phyloP scores from a whole-genome alignment of 805 yeast species.

The Pichia paraexigua region DNA sequence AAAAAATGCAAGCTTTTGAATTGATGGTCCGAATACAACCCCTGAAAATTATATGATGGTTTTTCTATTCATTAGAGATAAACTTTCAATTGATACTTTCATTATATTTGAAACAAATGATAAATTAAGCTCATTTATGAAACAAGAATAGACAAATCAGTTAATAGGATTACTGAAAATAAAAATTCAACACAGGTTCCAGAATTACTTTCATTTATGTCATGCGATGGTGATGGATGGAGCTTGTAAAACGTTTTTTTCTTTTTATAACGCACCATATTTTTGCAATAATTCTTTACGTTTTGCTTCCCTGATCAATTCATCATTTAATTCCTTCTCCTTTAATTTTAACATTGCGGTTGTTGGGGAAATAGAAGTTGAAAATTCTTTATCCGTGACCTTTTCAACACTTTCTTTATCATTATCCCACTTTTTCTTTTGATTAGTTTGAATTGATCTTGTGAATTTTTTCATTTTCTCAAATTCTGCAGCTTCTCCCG shows the following conservation, averaged over 20 bases:
- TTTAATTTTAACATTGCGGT: slow-evolving; percentile 32
- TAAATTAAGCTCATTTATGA: neutral
- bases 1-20: neutral
- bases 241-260: slow-evolving; percentile 8
- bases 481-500: slow-evolving; percentile 51
- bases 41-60: neutral
- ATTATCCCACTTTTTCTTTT: slow-evolving; percentile 13
- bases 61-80: neutral
- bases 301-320: slow-evolving; percentile 22
- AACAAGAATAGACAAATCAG: neutral
- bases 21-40: neutral
- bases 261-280: slow-evolving; percentile 28
- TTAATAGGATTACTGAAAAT: neutral
- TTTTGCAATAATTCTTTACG: slow-evolving; percentile 28
- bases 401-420: slow-evolving; percentile 11
- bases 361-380: slow-evolving; percentile 41
- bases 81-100: neutral
- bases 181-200: neutral
- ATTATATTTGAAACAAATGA: neutral
- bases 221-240: neutral
- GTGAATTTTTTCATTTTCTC: slow-evolving; percentile 42
- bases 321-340: slow-evolving; percentile 26
- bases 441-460: slow-evolving; percentile 15
- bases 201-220: neutral
- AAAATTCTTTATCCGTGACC: slow-evolving; percentile 18